Evolutionary conservation across 1,139 yeast species (phyloP), one percentile per base, ranked within the genome.

Genomic region (Yamadazyma jaroonii): DNA sequence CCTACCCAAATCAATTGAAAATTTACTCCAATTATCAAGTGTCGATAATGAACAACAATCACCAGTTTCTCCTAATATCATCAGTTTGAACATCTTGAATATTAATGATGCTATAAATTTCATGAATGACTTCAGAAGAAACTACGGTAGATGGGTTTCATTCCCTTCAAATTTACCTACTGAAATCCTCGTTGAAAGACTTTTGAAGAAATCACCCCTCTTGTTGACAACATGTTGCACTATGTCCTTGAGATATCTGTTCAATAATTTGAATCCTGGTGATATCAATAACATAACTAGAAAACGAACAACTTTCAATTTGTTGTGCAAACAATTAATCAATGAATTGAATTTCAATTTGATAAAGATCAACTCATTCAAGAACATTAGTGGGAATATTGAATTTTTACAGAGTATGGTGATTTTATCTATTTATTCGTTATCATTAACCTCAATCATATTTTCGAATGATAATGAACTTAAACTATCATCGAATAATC

Each of bases 141-240:
- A 84, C 50, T 84, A 81, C 51, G 88, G 89, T 8, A 65, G 86
- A 29, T 85, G 95, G 95, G 81, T 84, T 3, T 80, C 86, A 41
- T 79, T 85, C 38, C 89, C 92, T 0, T 72, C 74, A 31, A 64
- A 64, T 17, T 56, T 76, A 27, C 60, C 79, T 2, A 72, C 83
- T 0, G 72, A 63, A 13, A 67, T 61, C 17, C 59, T 85, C 27
- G 64, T 84, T 8, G 73, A 67, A n/a, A 58, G 74, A 27, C 67
- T 84, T 31, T 60, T 82, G 28, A 47, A 50, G 21, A 67, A 74
- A 29, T 80, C 87, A 13, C 79, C 92, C 0, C 62, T 85, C 32
- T 62, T 85, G 14, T 60, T 85, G 23, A 81, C 89, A 0, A 72
- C 82, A 0, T 79, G 87, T 43, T 83, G 90, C 50, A 64, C 79